A percentile compares a stretch with the other conserved stretches of the same genome.
These are phyloP conservation scores for Akanthomyces dipterigenus DNA, from an alignment of 2,329 filamentous ascomycete species.

Conservation along the genomic window DNA sequence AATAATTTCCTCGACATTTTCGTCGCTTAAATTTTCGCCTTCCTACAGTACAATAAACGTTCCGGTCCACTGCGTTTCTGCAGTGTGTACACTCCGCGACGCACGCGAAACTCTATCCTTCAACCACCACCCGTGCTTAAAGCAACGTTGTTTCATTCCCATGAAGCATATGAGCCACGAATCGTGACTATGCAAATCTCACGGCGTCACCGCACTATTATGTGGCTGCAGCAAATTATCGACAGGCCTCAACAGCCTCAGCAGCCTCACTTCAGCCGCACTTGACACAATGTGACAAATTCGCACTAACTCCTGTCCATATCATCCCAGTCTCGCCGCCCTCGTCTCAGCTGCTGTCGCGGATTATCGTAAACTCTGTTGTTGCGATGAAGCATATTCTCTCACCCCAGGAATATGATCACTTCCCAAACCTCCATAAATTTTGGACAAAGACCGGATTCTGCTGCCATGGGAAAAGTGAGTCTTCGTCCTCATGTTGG, in stretches of 20 bases:
- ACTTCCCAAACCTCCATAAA: slow-evolving; percentile 6
- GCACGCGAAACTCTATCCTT: not conserved
- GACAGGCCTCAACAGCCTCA: slow-evolving; percentile 3
- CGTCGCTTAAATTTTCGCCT: not conserved
- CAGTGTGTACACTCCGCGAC: not conserved
- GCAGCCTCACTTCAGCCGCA: slow-evolving; percentile 8
- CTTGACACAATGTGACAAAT: not conserved
- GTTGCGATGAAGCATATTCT: slow-evolving; percentile 7
- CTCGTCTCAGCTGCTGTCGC: not conserved
- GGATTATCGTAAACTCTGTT: not conserved
- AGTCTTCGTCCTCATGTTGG: not conserved
- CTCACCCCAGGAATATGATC: not conserved
- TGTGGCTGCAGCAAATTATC: slow-evolving; percentile 5
- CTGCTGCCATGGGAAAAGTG: slow-evolving; percentile 2
- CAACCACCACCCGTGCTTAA: not conserved
- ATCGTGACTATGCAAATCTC: not conserved
- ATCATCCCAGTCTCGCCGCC: not conserved
- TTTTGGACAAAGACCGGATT: slow-evolving; percentile 4
- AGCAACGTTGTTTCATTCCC: not conserved
- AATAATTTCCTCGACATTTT: not conserved
- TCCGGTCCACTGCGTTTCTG: not conserved
- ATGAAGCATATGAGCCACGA: not conserved
- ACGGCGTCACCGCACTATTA: not conserved
- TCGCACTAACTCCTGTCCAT: not conserved
- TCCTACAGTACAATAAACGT: not conserved